Evolutionary conservation across 108 stramenopile genomes (phyloP).

Genomic region (Cyclotella distinguenda): DNA sequence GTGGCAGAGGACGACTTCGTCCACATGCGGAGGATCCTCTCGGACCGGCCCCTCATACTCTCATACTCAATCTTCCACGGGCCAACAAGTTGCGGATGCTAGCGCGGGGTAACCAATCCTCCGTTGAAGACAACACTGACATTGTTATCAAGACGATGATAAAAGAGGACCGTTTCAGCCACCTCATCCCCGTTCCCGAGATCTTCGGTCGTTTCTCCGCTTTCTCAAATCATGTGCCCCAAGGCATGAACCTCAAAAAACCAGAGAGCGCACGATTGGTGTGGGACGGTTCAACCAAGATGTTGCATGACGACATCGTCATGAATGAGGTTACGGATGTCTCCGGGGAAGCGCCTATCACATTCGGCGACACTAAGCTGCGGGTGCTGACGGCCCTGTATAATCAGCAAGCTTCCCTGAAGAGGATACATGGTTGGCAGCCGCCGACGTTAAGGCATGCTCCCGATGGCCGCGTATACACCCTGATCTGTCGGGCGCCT

Average conservation of each 20-base stretch:
- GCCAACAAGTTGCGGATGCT: background rate
- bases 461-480: slow-evolving; percentile 5
- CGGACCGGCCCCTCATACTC: background rate
- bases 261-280: background rate
- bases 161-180: slow-evolving; percentile 8
- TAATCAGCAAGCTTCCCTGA: background rate
- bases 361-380: too few relatives aligned
- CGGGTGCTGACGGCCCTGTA: too few relatives aligned
- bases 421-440: background rate
- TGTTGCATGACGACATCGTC: background rate
- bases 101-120: slow-evolving; percentile 5
- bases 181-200: background rate
- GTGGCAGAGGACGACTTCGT: background rate
- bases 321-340: slow-evolving; percentile 11
- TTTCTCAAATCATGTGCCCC: slow-evolving; percentile 3
- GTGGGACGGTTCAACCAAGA: slow-evolving; percentile 19
- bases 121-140: background rate
- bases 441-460: slow-evolving; percentile 11
- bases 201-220: slow-evolving; percentile 1
- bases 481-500: slow-evolving; percentile 1
- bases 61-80: background rate
- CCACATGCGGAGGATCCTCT: slow-evolving; percentile 2
- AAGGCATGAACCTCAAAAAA: slow-evolving; percentile 9
- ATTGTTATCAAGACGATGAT: background rate
- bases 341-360: background rate